Conservation (phyloP, 768 basidiomycete genomes). For the Kwoniella mangroviensis region DNA sequence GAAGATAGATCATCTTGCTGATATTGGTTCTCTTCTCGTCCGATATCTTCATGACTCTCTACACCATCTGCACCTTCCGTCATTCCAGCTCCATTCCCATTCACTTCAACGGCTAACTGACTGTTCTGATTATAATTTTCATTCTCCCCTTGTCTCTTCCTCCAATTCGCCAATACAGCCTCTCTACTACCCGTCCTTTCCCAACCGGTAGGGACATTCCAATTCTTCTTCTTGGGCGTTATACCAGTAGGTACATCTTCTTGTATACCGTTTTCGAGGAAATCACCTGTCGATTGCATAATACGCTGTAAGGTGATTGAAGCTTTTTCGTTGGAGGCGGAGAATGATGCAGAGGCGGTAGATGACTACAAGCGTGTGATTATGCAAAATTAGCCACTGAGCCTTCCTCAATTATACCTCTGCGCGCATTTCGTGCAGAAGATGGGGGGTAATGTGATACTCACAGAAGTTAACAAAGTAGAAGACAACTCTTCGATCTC, state of each 20-base stretch:
- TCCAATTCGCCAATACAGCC: conserved; percentile 26
- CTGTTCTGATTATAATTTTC: not conserved
- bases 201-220: conserved; percentile 49
- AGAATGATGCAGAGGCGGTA: conserved; percentile 31
- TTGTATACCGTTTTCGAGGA: conserved; percentile 48
- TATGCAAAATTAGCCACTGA: not conserved
- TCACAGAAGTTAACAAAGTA: conserved; percentile 25
- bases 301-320: conserved; percentile 33
- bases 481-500: conserved; percentile 14
- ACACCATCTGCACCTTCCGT: not conserved
- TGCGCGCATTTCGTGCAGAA: too few species aligned
- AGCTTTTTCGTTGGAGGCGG: conserved; percentile 21
- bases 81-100: not conserved
- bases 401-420: too few species aligned
- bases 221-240: conserved; percentile 52
- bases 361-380: conserved; percentile 31
- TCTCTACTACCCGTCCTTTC: conserved; percentile 49
- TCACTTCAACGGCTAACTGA: not conserved
- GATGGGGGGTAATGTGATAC: not conserved
- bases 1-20: not conserved
- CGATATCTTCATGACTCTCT: not conserved
- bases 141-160: conserved; percentile 8
- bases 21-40: not conserved
- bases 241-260: conserved; percentile 54
- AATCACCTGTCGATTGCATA: conserved; percentile 33